Evolutionary conservation across 2,329 filamentous ascomycete species (phyloP).

Genomic region (Diaporthe sp.): DNA sequence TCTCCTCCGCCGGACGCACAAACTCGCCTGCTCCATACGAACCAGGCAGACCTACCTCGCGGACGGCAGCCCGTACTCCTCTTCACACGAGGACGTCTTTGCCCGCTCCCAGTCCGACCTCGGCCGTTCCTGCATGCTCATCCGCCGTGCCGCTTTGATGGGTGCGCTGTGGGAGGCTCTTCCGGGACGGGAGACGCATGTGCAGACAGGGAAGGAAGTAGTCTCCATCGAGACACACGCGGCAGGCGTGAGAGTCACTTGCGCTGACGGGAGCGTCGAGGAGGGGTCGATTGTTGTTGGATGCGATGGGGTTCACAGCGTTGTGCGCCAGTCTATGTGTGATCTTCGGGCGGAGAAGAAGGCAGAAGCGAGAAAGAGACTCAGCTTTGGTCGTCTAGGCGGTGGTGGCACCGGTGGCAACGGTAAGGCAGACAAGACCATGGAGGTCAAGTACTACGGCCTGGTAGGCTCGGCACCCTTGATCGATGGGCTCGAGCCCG

Average conservation of each 20-base stretch:
- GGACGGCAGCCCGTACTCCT: conserved; percentile 34
- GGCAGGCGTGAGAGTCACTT: conserved; percentile 37
- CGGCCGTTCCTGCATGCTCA: conserved; percentile 40
- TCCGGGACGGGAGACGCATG: conserved; percentile 31
- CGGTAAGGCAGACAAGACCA: background rate
- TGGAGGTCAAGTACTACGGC: conserved; percentile 36
- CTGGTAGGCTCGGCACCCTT: conserved; percentile 29
- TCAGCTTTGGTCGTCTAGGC: background rate
- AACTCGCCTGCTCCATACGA: conserved; percentile 24
- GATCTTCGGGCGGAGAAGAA: conserved; percentile 7
- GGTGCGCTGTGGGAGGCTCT: conserved; percentile 39
- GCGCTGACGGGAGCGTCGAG: conserved; percentile 39
- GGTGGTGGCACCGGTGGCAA: background rate
- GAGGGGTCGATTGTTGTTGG: conserved; percentile 41
- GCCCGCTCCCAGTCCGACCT: conserved; percentile 35
- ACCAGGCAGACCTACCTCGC: conserved; percentile 30
- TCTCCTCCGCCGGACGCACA: conserved; percentile 37
- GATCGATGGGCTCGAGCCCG: conserved; percentile 16
- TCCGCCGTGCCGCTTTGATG: conserved; percentile 39
- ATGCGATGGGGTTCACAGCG: conserved; percentile 42
- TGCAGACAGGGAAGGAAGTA: conserved; percentile 39
- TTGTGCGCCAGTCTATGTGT: conserved; percentile 38
- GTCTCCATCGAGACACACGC: conserved; percentile 28
- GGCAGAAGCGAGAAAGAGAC: background rate
- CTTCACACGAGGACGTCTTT: conserved; percentile 28